Conservation (phyloP, 2,329 filamentous ascomycete genomes). For the Colletotrichum paranaense region DNA sequence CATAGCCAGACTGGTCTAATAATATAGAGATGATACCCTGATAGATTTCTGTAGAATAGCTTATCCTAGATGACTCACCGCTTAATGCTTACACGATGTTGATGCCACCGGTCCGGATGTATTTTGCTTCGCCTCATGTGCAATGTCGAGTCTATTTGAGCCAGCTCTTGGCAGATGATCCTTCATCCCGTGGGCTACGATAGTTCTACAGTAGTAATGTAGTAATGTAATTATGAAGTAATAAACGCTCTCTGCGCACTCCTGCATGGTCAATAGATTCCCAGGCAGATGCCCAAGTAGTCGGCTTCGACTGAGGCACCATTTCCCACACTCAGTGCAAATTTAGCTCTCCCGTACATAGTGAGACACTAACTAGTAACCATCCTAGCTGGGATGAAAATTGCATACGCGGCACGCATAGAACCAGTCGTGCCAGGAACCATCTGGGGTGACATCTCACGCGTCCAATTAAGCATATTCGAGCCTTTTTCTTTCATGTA, state of each 20-base stretch:
- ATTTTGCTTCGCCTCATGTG: not conserved
- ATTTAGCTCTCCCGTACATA: not conserved
- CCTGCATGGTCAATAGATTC: not conserved
- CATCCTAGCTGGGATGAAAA: not conserved
- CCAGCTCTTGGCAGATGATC: not conserved
- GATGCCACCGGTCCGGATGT: too few species aligned
- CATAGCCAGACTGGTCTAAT: not conserved
- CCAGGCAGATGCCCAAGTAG: not conserved
- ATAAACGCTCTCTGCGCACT: too few species aligned
- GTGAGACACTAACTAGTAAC: not conserved
- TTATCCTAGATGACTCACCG: not conserved
- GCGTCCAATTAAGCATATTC: not conserved
- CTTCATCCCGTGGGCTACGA: not conserved
- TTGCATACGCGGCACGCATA: not conserved
- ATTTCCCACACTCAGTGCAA: not conserved
- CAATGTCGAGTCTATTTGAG: accelerated
- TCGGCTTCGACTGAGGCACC: not conserved
- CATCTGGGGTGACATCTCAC: not conserved
- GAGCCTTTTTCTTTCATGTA: not conserved
- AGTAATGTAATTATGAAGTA: too few species aligned
- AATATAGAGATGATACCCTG: conserved; percentile 3
- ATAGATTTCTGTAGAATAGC: not conserved
- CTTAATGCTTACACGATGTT: not conserved
- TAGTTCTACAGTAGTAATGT: too few species aligned
- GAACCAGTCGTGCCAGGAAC: not conserved